phyloP scores from a whole-genome alignment of 2,329 filamentous ascomycete genomes.

The Botrytis tulipae region DNA sequence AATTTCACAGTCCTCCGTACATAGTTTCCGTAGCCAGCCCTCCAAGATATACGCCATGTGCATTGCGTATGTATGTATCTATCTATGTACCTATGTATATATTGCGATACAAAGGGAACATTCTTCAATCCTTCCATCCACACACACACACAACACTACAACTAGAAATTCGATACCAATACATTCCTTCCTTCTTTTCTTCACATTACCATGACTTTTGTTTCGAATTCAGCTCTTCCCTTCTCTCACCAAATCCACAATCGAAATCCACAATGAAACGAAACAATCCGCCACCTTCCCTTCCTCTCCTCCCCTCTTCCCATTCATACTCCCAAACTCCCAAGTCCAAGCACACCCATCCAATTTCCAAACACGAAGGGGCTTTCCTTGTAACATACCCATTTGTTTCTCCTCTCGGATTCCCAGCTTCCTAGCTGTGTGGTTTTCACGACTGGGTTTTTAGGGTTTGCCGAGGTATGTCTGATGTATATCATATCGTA shows the following conservation, averaged over 20 bases:
- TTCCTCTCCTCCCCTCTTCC: background rate
- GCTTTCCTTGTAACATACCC: background rate
- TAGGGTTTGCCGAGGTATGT: background rate
- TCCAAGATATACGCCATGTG: background rate
- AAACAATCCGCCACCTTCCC: background rate
- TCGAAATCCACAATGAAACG: background rate
- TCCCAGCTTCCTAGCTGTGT: background rate
- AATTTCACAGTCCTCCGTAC: background rate
- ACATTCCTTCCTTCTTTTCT: background rate
- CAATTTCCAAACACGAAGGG: background rate
- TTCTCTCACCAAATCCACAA: background rate
- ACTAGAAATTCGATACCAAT: background rate
- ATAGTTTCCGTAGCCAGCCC: background rate
- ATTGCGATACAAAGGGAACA: background rate
- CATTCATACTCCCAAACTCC: background rate
- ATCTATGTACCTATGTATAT: background rate
- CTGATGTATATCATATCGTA: background rate
- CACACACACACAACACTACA: background rate
- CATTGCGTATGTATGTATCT: background rate
- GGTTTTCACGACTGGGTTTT: background rate
- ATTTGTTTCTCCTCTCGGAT: background rate
- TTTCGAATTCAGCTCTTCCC: background rate
- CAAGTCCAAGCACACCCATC: background rate
- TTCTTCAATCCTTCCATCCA: background rate
- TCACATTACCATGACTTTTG: background rate